Conservation (phyloP, 2,329 filamentous ascomycete species). For the Ciborinia camelliae region DNA sequence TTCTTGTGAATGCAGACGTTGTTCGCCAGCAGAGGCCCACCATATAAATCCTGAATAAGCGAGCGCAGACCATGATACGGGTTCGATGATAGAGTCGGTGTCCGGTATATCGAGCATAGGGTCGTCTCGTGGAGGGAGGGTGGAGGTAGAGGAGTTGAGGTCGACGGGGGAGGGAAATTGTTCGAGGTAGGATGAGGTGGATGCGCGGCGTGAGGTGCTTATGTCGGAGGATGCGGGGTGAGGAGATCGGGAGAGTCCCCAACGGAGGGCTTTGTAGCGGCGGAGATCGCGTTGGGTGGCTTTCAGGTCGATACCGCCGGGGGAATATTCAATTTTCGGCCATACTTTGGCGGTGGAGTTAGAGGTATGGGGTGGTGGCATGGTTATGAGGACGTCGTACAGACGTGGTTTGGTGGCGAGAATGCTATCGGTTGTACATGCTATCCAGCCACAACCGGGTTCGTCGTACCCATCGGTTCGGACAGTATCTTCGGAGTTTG, state of each 20-base stretch:
- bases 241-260: constrained; percentile 52
- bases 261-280: constrained; percentile 68
- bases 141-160: constrained; percentile 28
- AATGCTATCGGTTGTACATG: constrained; percentile 93
- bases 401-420: constrained; percentile 80
- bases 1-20: constrained; percentile 57
- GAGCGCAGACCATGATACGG: constrained; percentile 66
- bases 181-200: constrained; percentile 18
- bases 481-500: constrained; percentile 31
- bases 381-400: constrained; percentile 84
- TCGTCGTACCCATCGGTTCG: constrained; percentile 44
- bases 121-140: constrained; percentile 38
- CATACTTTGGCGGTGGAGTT: constrained; percentile 62
- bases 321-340: constrained; percentile 69
- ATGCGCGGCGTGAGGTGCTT: constrained; percentile 20
- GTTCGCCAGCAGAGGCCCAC: constrained; percentile 83
- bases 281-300: constrained; percentile 88
- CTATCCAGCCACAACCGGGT: constrained; percentile 72
- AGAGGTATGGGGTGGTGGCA: constrained; percentile 62
- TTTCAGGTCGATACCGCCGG: constrained; percentile 60
- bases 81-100: constrained; percentile 56
- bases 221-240: constrained; percentile 23
- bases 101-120: constrained; percentile 46
- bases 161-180: constrained; percentile 24
- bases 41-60: constrained; percentile 84